Evolutionary conservation across 2,329 filamentous ascomycete species (phyloP), one percentile per base, ranked within the genome.

Genomic region (Aspergillus ruber): DNA sequence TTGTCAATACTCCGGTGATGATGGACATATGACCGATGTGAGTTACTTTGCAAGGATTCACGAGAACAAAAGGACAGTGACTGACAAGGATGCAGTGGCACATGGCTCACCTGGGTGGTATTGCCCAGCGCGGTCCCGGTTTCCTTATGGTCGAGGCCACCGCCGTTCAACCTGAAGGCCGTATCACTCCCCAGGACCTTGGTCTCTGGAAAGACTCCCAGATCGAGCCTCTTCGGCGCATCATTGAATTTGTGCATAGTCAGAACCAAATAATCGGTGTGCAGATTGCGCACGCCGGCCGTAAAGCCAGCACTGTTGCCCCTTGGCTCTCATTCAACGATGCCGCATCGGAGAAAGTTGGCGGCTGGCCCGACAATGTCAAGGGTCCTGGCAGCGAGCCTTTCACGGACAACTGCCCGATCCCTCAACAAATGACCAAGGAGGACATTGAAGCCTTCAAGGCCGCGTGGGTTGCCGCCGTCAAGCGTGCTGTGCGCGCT

Each of bases 121-220:
- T 90, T 56, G 79, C 88, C 18, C 76, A 85, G 49, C 82, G 85
- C 47, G 90, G 90, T 10, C 84, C 86, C 0, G 86, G 81, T 1
- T 73, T 95, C 15, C 73, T 85, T 43, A 80, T 90, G 50, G 75
- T 90, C 48, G 90, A 95, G 71, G 88, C 90, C 21, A 90, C 87
- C 0, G 75, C 83, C 27, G 86, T 95, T 0, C 74, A 80, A 8
- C 70, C 87, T 5, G 82, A 90, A 56, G 90, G 90, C 23, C 81
- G 90, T 47, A 95, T 95, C 72, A 86, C 86, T 0, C 88, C 89
- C 0, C 50, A 63, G 36, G 59, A 63, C 43, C 44, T 58, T 12
- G 64, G 90, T 0, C 71, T 96, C 6, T 96, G 90, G 90, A 77
- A 85, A 52, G 90, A 95, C 65, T 82, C 78, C 29, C 90, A 96